Conservation (phyloP, 1,139 yeast genomes). For the Pneumocystis jirovecii region DNA sequence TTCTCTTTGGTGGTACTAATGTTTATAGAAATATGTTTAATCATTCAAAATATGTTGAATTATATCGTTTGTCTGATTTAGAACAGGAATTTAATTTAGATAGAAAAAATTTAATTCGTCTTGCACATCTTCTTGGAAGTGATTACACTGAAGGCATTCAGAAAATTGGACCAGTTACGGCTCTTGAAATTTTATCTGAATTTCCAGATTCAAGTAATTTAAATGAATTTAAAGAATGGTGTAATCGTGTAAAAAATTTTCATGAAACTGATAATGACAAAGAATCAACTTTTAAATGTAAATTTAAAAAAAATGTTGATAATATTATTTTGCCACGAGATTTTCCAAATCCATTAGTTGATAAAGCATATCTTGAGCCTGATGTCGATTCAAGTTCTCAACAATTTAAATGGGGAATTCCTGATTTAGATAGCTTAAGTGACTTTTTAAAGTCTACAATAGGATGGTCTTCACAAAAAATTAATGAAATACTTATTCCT, state of each 20-base stretch:
- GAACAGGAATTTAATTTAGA: conserved; percentile 48
- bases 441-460: conserved; percentile 51
- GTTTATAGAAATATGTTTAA: conserved; percentile 90
- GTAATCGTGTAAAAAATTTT: conserved; percentile 19
- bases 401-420: conserved; percentile 77
- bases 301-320: conserved; percentile 44
- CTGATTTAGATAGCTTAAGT: conserved; percentile 67
- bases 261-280: conserved; percentile 8
- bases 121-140: conserved; percentile 76
- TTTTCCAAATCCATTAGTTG: conserved; percentile 59
- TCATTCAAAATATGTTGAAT: conserved; percentile 83
- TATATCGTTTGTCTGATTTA: conserved; percentile 52
- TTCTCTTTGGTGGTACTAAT: conserved; percentile 74
- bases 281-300: conserved; percentile 23
- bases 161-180: conserved; percentile 86
- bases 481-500: conserved; percentile 82
- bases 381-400: conserved; percentile 72
- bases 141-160: conserved; percentile 87
- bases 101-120: conserved; percentile 49
- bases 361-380: conserved; percentile 61
- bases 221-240: conserved; percentile 42
- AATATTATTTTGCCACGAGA: conserved; percentile 46
- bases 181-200: conserved; percentile 85
- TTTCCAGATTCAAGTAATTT: conserved; percentile 36
- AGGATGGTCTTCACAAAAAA: conserved; percentile 67